Evolutionary conservation across 2,329 filamentous ascomycete species (phyloP), one percentile per base, ranked within the genome.

Genomic region (Kalmusia sp.): DNA sequence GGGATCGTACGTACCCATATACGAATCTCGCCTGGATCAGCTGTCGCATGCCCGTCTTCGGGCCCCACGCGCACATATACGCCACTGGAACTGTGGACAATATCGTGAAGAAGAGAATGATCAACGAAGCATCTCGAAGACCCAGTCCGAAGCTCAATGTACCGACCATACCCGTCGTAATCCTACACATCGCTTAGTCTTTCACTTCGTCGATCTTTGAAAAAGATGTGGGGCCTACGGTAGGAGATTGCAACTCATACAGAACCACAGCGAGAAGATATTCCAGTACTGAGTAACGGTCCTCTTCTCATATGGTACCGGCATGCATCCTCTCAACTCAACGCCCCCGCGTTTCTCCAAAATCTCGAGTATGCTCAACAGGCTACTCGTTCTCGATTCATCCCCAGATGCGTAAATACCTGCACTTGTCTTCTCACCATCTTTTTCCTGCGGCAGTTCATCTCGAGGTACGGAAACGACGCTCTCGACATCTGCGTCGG

Each of bases 11-110:
- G 34, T 71, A 83, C 77, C 84, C 85, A 65, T 87, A 89, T 34
- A 81, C 83, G 68, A 83, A 88, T 19, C 86, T 78, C 3, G 86
- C 85, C 59, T 86, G 84, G 6, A 88, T 81, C 79, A 88, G 86
- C 69, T 88, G 85, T 14, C 86, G 79, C 79, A 88, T 82, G 35
- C 85, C 86, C 8, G 84, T 87, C 69, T 82, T 82, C 3, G 85
- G 83, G 0, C 85, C 85, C 45, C 86, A 71, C 0, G 82, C 85
- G 35, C 80, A 80, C 22, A 88, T 73, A 61, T 82, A 86, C 3
- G 83, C 85, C 0, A 84, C 82, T 0, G 82, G 75, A 6, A 80
- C 54, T 0, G 81, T 81, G 1, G 81, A 82, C 22, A 87, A 59
- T 15, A 88, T 68, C 9, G 79, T 81, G 70, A 88, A 88, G 75